Evolutionary conservation across 2,329 filamentous ascomycete genomes (phyloP).

Genomic region (Calonectria honghensis): DNA sequence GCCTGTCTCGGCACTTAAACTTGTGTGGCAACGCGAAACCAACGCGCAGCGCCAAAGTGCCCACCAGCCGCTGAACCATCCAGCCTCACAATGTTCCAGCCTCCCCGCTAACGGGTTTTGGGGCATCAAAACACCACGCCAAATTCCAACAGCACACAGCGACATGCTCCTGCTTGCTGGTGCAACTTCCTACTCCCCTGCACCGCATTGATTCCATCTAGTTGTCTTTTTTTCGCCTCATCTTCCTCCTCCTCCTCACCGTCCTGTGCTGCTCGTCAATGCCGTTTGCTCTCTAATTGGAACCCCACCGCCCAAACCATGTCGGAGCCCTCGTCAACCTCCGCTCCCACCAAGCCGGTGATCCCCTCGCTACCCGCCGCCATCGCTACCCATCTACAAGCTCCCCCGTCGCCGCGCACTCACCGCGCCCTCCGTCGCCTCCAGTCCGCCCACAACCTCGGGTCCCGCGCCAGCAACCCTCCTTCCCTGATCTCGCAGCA

Average conservation of each 20-base stretch:
- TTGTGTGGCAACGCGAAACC: constrained; percentile 50
- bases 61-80: constrained; percentile 25
- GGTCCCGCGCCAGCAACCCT: constrained; percentile 70
- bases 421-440: constrained; percentile 82
- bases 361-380: constrained; percentile 52
- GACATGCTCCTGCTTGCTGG: constrained; percentile 10
- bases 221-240: neutral
- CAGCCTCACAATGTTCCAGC: constrained; percentile 43
- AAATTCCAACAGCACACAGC: constrained; percentile 27
- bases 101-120: constrained; percentile 41
- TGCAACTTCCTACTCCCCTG: neutral
- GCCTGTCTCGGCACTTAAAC: constrained; percentile 22
- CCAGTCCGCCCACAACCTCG: constrained; percentile 83
- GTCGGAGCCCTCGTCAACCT: constrained; percentile 46
- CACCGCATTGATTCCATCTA: constrained; percentile 11
- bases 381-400: constrained; percentile 67
- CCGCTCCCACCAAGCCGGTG: constrained; percentile 43
- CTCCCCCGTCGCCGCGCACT: constrained; percentile 77
- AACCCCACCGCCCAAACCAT: constrained; percentile 43
- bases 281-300: constrained; percentile 20
- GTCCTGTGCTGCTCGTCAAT: constrained; percentile 23
- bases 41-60: constrained; percentile 45
- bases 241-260: neutral
- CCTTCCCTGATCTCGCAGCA: constrained; percentile 79
- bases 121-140: constrained; percentile 27